Evolutionary conservation across 805 yeast species (phyloP).

Genomic region (Ogataea ramenticola): DNA sequence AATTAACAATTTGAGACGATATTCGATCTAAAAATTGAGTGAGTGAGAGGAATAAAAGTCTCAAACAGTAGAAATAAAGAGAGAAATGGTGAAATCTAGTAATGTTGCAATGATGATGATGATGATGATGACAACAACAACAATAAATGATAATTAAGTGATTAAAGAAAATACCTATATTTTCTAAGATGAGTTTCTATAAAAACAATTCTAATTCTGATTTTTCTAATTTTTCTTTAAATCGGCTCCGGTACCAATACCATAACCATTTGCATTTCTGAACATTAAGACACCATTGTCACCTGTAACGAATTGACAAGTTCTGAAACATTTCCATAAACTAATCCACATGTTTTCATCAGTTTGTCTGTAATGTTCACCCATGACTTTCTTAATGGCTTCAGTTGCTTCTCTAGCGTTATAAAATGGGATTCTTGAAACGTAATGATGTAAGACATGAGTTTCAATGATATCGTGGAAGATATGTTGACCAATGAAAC

Average conservation of each 20-base stretch:
- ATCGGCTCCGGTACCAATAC: conserved; percentile 29
- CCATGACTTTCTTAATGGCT: conserved; percentile 47
- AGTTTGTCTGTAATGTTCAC: conserved; percentile 39
- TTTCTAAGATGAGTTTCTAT: neutral
- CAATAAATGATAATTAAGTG: no score
- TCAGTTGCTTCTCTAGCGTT: conserved; percentile 46
- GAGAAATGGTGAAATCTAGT: no score
- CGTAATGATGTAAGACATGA: conserved; percentile 50
- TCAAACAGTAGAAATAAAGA: no score
- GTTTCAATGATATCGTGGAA: conserved; percentile 56
- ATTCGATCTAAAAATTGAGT: no score
- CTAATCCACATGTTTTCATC: conserved; percentile 53
- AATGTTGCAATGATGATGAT: no score
- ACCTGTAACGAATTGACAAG: conserved; percentile 69
- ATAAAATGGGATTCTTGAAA: conserved; percentile 49
- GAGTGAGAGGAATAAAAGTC: no score
- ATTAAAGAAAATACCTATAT: neutral
- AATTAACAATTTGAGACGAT: no score
- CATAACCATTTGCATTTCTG: conserved; percentile 48
- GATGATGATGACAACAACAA: no score
- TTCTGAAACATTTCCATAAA: conserved; percentile 51
- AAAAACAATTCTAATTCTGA: neutral
- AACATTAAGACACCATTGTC: conserved; percentile 59
- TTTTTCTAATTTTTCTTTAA: neutral
- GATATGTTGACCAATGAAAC: conserved; percentile 48